phyloP scores from a whole-genome alignment of 495 filamentous ascomycete genomes.

The Cercophora samala region DNA sequence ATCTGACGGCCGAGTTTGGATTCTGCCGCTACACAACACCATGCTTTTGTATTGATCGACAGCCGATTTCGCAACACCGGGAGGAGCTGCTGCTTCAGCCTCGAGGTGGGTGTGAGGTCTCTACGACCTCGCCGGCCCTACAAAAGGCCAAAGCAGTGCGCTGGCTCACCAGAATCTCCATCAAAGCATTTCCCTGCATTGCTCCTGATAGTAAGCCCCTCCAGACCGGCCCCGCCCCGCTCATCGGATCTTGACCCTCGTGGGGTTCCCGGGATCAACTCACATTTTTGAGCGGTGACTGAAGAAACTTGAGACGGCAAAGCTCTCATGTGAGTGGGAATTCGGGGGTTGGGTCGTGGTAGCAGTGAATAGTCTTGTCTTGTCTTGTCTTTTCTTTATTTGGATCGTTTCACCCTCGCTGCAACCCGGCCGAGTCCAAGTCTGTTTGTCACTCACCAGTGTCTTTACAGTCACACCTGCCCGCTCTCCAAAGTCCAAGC shows the following conservation, averaged over 20 bases:
- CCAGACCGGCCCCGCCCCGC: slow-evolving; percentile 4
- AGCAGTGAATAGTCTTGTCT: not conserved
- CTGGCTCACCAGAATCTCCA: not conserved
- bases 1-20: not conserved
- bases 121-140: not conserved
- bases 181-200: slow-evolving; percentile 1
- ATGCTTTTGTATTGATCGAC: not conserved
- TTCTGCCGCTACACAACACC: not conserved
- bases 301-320: slow-evolving; percentile 4
- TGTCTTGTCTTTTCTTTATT: not conserved
- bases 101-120: slow-evolving; percentile 4
- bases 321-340: slow-evolving; percentile 6
- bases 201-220: not conserved
- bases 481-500: not conserved
- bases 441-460: not conserved
- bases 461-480: not conserved
- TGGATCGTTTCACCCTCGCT: not conserved
- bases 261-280: not conserved
- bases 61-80: not conserved
- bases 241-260: slow-evolving; percentile 3
- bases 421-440: not conserved
- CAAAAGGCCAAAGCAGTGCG: not conserved
- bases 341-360: not conserved
- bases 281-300: not conserved
- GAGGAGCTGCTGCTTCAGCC: slow-evolving; percentile 1